Base-by-base conservation (phyloP, 2,329 filamentous ascomycete genomes). In the Alternaria postmessia region DNA sequence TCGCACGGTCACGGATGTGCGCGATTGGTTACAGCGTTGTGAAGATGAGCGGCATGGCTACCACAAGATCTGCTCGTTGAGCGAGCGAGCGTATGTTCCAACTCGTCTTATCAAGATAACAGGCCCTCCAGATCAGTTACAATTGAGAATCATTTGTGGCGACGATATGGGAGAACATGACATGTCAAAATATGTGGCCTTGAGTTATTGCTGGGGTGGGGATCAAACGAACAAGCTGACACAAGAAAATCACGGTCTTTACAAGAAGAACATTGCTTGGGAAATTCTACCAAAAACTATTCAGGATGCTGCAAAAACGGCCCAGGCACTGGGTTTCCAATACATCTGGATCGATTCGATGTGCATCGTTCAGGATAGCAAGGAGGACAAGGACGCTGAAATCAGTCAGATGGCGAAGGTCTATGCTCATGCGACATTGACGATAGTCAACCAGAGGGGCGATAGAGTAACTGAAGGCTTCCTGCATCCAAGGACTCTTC, bases 21-120 rank as follows among this genome's bases (percentile, higher is more conserved):
- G 5, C 1, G 5, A 3, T 6, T 14, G 32, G 12, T 3, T 36
- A 7, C 0, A 7, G 0, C 5, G 0, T 3, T 36, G 32, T 36
- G 32, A 36, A 36, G 14, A 36, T 0, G 32, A 36, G 32, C 32
- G 5, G 11, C 0, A 36, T 7, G 3, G 32, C 0, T 2, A 14
- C 14, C 32, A 36, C 12, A 36, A 36, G 32, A 36, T 36, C 12
- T 36, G 32, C 12, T 14, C 32, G 0, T 36, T 36, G 1, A 36
- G 5, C 0, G 32, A 36, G 32, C 1, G 32, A 0, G 32, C 32
- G 12, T 36, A 36, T 36, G 5, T 7, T 36, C 32, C 32, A 0
- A 36, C 32, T 1, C 32, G 32, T 0, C 12, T 36, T 0, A 2
- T 36, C 14, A 36, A 3, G 14, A 16, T 36, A 36, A 7, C 32